These are phyloP conservation scores for Lichenothelia convexa DNA, from an alignment of 495 filamentous ascomycete species.

Conservation along the genomic window DNA sequence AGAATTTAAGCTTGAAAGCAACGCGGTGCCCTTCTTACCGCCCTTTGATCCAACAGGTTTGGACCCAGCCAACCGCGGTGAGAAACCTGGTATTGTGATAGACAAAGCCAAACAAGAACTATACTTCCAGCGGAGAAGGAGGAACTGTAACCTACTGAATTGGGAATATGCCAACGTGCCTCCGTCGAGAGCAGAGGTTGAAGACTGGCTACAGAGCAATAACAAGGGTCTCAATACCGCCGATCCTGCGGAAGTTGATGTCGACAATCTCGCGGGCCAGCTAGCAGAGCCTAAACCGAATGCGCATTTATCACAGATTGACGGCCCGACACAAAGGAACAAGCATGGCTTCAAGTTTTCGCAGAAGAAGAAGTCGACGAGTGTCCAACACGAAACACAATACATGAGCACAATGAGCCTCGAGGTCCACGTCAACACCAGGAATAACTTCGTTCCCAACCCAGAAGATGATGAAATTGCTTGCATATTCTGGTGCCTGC, in stretches of 20 bases:
- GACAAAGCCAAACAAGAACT: slow-evolving; percentile 34
- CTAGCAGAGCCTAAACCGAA: slow-evolving; percentile 7
- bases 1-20: slow-evolving; percentile 66
- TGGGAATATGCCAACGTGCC: slow-evolving; percentile 52
- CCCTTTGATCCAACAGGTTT: slow-evolving; percentile 52
- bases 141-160: slow-evolving; percentile 33
- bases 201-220: slow-evolving; percentile 40
- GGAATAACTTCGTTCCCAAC: slow-evolving; percentile 62
- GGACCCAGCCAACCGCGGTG: slow-evolving; percentile 35
- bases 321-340: slow-evolving; percentile 74
- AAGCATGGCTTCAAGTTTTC: slow-evolving; percentile 75
- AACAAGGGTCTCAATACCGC: background rate
- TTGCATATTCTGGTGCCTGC: slow-evolving; percentile 79
- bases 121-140: slow-evolving; percentile 29
- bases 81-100: slow-evolving; percentile 25
- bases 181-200: slow-evolving; percentile 53
- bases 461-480: slow-evolving; percentile 81
- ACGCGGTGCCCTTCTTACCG: slow-evolving; percentile 56
- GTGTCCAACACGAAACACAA: slow-evolving; percentile 67
- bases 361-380: slow-evolving; percentile 54
- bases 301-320: slow-evolving; percentile 58
- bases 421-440: slow-evolving; percentile 86
- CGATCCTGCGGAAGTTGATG: slow-evolving; percentile 6
- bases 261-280: background rate
- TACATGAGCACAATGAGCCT: slow-evolving; percentile 96